Base-by-base conservation (phyloP, 352 stramenopile species). In the Globisporangium barbulae region DNA sequence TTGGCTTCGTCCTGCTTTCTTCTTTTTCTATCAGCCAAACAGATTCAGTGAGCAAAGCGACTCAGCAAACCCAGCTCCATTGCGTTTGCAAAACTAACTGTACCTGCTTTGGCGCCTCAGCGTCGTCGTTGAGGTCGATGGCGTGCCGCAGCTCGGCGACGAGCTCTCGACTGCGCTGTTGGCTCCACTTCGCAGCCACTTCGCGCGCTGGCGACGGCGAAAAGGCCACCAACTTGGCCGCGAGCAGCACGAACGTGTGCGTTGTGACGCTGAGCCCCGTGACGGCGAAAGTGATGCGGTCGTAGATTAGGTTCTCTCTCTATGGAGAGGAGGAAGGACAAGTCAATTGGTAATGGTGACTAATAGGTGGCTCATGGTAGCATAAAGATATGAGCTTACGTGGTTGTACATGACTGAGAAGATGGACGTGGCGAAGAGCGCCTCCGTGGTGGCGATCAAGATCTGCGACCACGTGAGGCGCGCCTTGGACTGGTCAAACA, bases 381-480 rank as follows among this genome's bases (percentile, higher is more conserved):
- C 13, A 64, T 60, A 63, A 42, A 28, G 37, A 6, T 48, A 48
- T 22, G 19, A 17, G 44, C 66, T 15, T 59, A 78, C 71, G 17
- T 70, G 55, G 47, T 67, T 74, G 31, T 75, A 64, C 57, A 69
- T 75, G 1, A 68, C 72, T 10, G 71, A 85, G 60, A 88, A 78
- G 21, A 67, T 37, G 3, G 61, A 49, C 7, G 70, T 68, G 21
- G 76, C 65, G 31, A 77, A 68, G 10, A 71, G 66, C 22, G 45
- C 41, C 59, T 82, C 72, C 35, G 70, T 12, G 2, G 47, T 53
- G 30, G 74, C 61, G 35, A 79, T 56, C 0, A 44, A 22, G 21
- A 78, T 70, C 47, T 71, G 62, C 42, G 47, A 15, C 37, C 52
- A 57, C 21, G 63, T 67, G 49, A 67, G 47, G 12, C 63, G 56